Evolutionary conservation across 1,284 basidiomycete genomes (phyloP).

Genomic region (Ganoderma lucidum): DNA sequence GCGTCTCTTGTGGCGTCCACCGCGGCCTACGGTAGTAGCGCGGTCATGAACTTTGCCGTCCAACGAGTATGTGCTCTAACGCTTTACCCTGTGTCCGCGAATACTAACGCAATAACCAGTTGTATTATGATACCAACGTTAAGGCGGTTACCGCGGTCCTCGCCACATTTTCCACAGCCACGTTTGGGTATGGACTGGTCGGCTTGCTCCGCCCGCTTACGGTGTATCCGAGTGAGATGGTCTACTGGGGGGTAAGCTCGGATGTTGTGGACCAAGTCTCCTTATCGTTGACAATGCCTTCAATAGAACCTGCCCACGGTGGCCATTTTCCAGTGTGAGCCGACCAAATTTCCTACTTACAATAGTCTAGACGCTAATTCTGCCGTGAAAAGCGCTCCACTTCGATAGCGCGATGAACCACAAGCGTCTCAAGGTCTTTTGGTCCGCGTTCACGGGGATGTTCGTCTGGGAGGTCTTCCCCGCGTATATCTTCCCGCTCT

Average conservation of each 20-base stretch:
- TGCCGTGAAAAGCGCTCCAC: slow-evolving; percentile 53
- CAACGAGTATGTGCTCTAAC: slow-evolving; percentile 54
- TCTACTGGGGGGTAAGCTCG: slow-evolving; percentile 63
- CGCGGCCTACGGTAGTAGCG: slow-evolving; percentile 58
- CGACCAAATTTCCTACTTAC: neutral
- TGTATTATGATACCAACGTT: slow-evolving; percentile 67
- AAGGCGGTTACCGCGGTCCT: slow-evolving; percentile 65
- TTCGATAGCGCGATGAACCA: slow-evolving; percentile 54
- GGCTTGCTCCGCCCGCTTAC: slow-evolving; percentile 65
- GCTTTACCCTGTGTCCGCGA: slow-evolving; percentile 52
- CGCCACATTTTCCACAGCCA: slow-evolving; percentile 69
- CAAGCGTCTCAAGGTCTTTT: slow-evolving; percentile 68
- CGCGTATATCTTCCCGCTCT: slow-evolving; percentile 67
- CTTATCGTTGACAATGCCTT: neutral
- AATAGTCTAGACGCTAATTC: neutral
- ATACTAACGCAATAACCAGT: slow-evolving; percentile 40
- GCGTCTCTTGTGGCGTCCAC: slow-evolving; percentile 68
- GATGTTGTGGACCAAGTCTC: slow-evolving; percentile 15
- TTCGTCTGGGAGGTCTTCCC: slow-evolving; percentile 65
- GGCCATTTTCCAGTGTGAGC: slow-evolving; percentile 65
- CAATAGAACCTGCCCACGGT: slow-evolving; percentile 62
- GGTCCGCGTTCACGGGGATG: slow-evolving; percentile 63
- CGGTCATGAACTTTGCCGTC: slow-evolving; percentile 68
- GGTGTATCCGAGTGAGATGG: slow-evolving; percentile 77
- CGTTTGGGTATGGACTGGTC: slow-evolving; percentile 69